Evolutionary conservation across 2,329 filamentous ascomycete genomes (phyloP).

Genomic region (Xylaria sp.): DNA sequence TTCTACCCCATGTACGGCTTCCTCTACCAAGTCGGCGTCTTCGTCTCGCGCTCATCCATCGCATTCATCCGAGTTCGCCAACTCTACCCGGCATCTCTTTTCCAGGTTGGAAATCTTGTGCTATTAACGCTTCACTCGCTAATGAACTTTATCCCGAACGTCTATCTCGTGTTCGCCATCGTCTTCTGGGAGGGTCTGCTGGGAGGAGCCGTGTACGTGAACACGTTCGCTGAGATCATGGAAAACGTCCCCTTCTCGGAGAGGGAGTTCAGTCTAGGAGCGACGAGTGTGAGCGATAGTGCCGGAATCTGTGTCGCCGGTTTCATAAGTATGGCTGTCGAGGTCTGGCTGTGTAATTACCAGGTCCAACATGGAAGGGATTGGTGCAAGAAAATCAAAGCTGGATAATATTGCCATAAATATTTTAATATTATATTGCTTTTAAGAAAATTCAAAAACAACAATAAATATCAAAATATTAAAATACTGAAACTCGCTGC

Average conservation of each 20-base stretch:
- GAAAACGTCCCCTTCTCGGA: conserved; percentile 81
- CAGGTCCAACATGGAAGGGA: conserved; percentile 83
- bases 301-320: conserved; percentile 90
- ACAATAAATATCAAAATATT: no score
- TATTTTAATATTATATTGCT: no score
- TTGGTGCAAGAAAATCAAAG: conserved; percentile 71
- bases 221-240: conserved; percentile 93
- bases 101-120: conserved; percentile 82
- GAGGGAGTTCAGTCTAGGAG: conserved; percentile 89
- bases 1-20: conserved; percentile 97
- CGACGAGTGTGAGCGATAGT: conserved; percentile 91
- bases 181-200: conserved; percentile 95
- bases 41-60: conserved; percentile 90
- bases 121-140: conserved; percentile 81
- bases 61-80: conserved; percentile 84
- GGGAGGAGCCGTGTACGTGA: conserved; percentile 92
- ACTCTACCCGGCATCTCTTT: conserved; percentile 82
- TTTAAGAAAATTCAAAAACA: no score
- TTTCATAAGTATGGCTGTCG: conserved; percentile 82
- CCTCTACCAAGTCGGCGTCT: conserved; percentile 94
- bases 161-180: conserved; percentile 85
- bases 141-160: conserved; percentile 81
- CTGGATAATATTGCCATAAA: no score
- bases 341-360: conserved; percentile 83
- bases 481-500: no score